phyloP scores from a whole-genome alignment of 257 asterid genomes.

The Anisodus tanguticus region DNA sequence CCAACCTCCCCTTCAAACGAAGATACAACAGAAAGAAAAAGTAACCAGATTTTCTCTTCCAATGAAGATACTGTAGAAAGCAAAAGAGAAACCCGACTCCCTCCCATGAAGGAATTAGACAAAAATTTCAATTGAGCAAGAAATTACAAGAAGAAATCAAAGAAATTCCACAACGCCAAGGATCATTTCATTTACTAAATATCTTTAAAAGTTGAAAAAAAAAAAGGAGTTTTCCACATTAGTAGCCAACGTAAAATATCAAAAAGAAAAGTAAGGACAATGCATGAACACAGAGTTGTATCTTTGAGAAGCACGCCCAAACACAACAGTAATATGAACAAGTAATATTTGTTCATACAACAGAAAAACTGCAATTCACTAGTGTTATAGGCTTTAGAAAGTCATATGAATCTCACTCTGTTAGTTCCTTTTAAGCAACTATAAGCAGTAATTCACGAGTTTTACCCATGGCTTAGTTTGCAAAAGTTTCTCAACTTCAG shows the following conservation, averaged over 20 bases:
- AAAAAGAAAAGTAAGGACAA: not conserved
- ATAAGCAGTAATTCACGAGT: not conserved
- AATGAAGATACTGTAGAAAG: slow-evolving; percentile 1
- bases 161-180: not conserved
- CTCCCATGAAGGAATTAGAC: not conserved
- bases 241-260: not conserved
- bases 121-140: slow-evolving; percentile 6
- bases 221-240: not conserved
- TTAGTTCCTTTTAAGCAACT: not conserved
- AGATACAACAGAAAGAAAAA: not conserved
- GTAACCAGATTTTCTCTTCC: slow-evolving; percentile 15
- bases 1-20: not conserved
- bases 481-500: no score
- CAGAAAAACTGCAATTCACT: slow-evolving; percentile 6
- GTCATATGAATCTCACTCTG: not conserved
- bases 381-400: not conserved
- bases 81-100: not conserved
- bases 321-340: not conserved
- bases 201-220: no score
- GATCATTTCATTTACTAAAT: not conserved
- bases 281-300: not conserved
- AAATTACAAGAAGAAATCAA: not conserved
- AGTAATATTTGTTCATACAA: not conserved
- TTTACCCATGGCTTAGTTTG: not conserved
- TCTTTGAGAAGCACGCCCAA: not conserved